Conservation (phyloP, 1,284 basidiomycete species). For the Ganoderma resinaceum region DNA sequence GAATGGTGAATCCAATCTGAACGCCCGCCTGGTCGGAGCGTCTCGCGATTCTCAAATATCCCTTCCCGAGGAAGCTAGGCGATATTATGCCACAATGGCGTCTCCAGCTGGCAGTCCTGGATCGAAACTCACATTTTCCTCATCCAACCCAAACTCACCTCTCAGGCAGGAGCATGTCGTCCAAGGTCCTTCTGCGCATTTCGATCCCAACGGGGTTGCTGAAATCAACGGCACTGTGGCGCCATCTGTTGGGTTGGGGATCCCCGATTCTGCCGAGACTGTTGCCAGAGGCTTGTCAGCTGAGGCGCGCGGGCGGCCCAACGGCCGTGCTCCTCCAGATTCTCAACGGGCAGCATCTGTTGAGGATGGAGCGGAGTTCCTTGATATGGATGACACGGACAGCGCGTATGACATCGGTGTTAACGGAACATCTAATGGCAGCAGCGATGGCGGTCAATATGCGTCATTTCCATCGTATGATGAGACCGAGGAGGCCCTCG, state of each 20-base stretch:
- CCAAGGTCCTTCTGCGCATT: conserved; percentile 16
- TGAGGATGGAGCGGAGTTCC: conserved; percentile 55
- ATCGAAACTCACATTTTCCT: conserved; percentile 34
- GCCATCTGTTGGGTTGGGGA: conserved; percentile 22
- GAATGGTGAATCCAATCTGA: conserved; percentile 24
- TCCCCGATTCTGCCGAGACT: conserved; percentile 16
- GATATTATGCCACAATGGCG: conserved; percentile 70
- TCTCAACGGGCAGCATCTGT: conserved; percentile 30
- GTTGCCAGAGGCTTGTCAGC: conserved; percentile 11
- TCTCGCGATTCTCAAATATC: conserved; percentile 69
- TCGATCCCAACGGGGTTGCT: conserved; percentile 21
- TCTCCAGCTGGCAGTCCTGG: conserved; percentile 63
- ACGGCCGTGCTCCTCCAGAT: conserved; percentile 10
- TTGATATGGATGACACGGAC: conserved; percentile 64
- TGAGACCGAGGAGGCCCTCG: conserved; percentile 23
- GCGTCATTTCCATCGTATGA: conserved; percentile 32
- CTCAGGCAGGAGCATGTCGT: conserved; percentile 28
- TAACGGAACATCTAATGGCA: conserved; percentile 28
- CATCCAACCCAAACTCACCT: conserved; percentile 29
- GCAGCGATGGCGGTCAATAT: conserved; percentile 9
- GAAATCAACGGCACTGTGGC: conserved; percentile 14
- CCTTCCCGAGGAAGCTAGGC: conserved; percentile 75
- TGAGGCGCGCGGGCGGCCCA: conserved; percentile 16
- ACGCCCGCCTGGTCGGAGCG: conserved; percentile 36
- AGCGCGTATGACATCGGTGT: conserved; percentile 38